A percentile compares a stretch with the other conserved stretches of the same genome.
Conservation (phyloP, 371 early-diverging fungal genomes). For the Mucor irregularis region DNA sequence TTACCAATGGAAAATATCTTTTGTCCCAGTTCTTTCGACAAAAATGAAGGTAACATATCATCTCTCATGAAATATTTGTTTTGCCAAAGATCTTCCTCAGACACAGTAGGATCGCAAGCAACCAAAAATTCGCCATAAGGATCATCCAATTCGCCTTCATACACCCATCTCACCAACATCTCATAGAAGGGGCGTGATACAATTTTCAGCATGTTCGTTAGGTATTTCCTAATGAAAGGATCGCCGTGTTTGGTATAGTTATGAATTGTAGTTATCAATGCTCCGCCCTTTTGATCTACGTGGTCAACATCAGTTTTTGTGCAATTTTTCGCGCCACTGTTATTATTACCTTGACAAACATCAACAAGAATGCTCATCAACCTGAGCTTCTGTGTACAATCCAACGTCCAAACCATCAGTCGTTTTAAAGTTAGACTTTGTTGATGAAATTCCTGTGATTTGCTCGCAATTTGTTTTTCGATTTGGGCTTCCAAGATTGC, state of each 20-base stretch:
- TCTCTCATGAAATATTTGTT: constrained; percentile 70
- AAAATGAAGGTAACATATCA: constrained; percentile 86
- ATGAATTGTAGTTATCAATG: constrained; percentile 77
- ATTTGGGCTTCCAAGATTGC: constrained; percentile 85
- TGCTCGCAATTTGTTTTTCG: constrained; percentile 37
- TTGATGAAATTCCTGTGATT: constrained; percentile 31
- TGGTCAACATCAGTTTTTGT: not conserved
- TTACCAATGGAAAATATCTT: constrained; percentile 95
- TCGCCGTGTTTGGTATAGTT: constrained; percentile 89
- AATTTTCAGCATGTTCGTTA: constrained; percentile 75
- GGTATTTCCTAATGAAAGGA: constrained; percentile 78
- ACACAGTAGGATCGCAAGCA: constrained; percentile 48
- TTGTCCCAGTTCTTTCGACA: constrained; percentile 73
- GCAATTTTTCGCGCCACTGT: not conserved
- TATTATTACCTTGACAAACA: constrained; percentile 51
- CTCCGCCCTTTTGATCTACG: constrained; percentile 73
- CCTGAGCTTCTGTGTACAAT: constrained; percentile 73
- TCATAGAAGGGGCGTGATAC: constrained; percentile 87
- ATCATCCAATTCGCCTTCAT: constrained; percentile 92
- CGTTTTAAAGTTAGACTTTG: constrained; percentile 76
- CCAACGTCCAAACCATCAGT: constrained; percentile 86
- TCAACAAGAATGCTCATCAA: constrained; percentile 71
- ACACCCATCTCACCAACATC: constrained; percentile 92
- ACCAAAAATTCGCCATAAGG: constrained; percentile 95
- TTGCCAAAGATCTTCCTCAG: constrained; percentile 81